These are phyloP conservation scores for Coemansia sp. DNA, from an alignment of 192 early-diverging fungal genomes.

Conservation along the genomic window DNA sequence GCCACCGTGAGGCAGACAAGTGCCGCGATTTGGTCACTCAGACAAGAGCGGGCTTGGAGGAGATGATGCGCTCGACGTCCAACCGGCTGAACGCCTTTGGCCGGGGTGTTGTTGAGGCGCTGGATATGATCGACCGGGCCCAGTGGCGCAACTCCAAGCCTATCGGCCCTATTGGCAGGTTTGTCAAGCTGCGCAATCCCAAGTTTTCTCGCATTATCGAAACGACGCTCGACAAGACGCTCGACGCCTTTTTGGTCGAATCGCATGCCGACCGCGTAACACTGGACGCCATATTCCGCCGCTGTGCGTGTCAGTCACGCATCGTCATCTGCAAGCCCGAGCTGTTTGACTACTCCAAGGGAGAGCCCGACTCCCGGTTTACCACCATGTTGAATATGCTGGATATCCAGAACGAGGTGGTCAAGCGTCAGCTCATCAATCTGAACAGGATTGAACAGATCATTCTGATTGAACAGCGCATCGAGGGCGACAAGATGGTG, in stretches of 20 bases:
- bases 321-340: slow-evolving; percentile 65
- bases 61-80: slow-evolving; percentile 61
- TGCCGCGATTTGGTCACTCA: slow-evolving; percentile 16
- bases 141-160: slow-evolving; percentile 55
- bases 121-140: slow-evolving; percentile 54
- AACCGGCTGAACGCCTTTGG: slow-evolving; percentile 77
- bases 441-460: slow-evolving; percentile 65
- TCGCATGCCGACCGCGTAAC: slow-evolving; percentile 60
- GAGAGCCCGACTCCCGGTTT: slow-evolving; percentile 61
- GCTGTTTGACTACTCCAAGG: slow-evolving; percentile 65
- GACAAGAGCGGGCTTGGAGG: slow-evolving; percentile 36
- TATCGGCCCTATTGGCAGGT: slow-evolving; percentile 70
- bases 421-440: slow-evolving; percentile 73
- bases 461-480: slow-evolving; percentile 60
- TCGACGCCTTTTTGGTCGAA: slow-evolving; percentile 73
- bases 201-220: slow-evolving; percentile 65
- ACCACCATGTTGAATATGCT: slow-evolving; percentile 65
- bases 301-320: slow-evolving; percentile 50
- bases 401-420: slow-evolving; percentile 65
- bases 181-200: slow-evolving; percentile 59
- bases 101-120: slow-evolving; percentile 59
- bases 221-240: slow-evolving; percentile 57
- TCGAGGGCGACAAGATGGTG: slow-evolving; percentile 48
- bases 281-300: slow-evolving; percentile 57
- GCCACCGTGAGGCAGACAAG: slow-evolving; percentile 13